Evolutionary conservation across 116 monocot species (phyloP), one percentile per base, ranked within the genome.

Genomic region (Cymodocea nodosa): DNA sequence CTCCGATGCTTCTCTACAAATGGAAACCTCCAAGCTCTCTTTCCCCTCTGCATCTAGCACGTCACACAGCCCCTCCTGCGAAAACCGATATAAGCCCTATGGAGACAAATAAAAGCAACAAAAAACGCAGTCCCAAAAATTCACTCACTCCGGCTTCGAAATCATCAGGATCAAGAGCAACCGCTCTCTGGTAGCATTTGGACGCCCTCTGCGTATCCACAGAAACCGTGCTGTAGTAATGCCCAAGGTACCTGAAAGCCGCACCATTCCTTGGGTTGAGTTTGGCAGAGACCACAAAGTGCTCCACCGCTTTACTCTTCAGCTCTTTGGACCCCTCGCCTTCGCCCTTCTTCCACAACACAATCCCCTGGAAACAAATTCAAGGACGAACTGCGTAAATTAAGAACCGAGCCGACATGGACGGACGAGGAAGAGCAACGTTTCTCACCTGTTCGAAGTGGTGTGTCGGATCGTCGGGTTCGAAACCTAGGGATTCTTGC

Each of bases 141-240:
- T 18, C 23, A 80, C 92, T 80, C 58, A 98, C 98, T 12, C 98
- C 98, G 44, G 98, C 84, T 70, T 98, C 89, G n/a, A 24, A 70
- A 50, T 98, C 98, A 16, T 86, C 86, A 2, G 92, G 81, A 60
- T 73, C 66, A 23, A 98, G 63, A 25, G 74, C 53, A 48, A 92
- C 84, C 13, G 98, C 92, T 66, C 92, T 84, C 79, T 89, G 84
- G 75, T 86, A 98, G 68, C 92, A 98, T 63, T 98, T 98, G 18
- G 77, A 19, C 13, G 98, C 92, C 72, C 98, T 86, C 69, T 82
- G 84, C 23, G 35, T 16, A 55, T 98, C 92, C 0, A 70, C 53
- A 4, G 81, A 66, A 3, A 81, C 80, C 36, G 36, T 39, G 18
- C 73, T 53, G 69, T 92, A 92, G 63, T 84, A 92, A 69, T 81